A percentile compares a stretch with the other conserved stretches of the same genome.
phyloP scores from a whole-genome alignment of 345 rosid species.

The Pseudoturritis turrita region DNA sequence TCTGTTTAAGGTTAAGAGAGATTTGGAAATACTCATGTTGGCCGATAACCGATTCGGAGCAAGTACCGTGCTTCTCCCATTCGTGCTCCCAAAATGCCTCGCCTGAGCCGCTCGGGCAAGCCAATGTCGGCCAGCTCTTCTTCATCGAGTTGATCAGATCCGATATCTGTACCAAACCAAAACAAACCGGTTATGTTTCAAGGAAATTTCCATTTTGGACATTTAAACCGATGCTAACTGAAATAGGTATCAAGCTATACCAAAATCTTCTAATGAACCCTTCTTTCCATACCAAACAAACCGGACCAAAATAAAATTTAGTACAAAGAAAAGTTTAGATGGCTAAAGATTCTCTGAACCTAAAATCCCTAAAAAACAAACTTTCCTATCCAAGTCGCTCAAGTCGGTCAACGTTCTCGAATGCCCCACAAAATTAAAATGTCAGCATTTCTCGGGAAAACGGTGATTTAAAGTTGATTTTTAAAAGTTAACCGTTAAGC shows the following conservation, averaged over 20 bases:
- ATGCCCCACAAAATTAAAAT: too few relatives aligned
- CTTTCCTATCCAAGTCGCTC: too few relatives aligned
- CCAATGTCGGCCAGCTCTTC: conserved; percentile 73
- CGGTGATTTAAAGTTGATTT: too few relatives aligned
- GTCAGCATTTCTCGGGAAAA: too few relatives aligned
- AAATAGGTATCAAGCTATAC: background rate
- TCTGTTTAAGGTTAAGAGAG: conserved; percentile 48
- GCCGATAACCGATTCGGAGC: conserved; percentile 70
- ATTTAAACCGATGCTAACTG: background rate
- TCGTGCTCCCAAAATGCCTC: conserved; percentile 76
- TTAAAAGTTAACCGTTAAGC: too few relatives aligned
- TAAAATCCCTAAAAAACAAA: too few relatives aligned
- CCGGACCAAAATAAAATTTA: too few relatives aligned
- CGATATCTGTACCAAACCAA: conserved; percentile 39
- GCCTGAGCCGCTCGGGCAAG: conserved; percentile 73
- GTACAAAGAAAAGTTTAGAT: too few relatives aligned
- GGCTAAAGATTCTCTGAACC: too few relatives aligned
- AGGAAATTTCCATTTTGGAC: background rate
- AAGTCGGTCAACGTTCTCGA: too few relatives aligned
- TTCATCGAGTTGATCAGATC: conserved; percentile 54
- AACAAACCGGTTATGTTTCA: background rate
- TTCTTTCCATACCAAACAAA: background rate
- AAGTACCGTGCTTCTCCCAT: conserved; percentile 96
- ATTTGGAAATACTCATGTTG: conserved; percentile 68
- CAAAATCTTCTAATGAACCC: background rate